A percentile compares a stretch with the other conserved stretches of the same genome.
Conservation (phyloP, 164 flowering plant species). For the Umbilicus rupestris region DNA sequence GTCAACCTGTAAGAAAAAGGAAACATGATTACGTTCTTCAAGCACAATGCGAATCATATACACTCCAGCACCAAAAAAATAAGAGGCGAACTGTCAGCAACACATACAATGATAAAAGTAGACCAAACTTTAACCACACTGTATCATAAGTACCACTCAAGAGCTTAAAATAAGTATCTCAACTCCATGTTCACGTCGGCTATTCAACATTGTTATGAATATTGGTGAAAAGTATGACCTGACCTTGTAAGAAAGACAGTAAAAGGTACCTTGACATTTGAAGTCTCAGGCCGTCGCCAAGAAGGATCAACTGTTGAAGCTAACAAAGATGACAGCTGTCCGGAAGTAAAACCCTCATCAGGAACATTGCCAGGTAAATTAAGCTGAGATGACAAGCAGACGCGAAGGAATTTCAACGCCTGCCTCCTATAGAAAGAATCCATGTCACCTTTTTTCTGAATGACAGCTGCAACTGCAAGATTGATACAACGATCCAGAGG, state of each 20-base stretch:
- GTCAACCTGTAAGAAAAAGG: constrained; percentile 52
- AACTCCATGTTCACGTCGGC: neutral
- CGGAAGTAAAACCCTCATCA: constrained; percentile 54
- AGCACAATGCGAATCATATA: neutral
- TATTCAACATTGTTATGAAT: neutral
- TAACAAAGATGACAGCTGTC: constrained; percentile 49
- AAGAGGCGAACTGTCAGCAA: too few relatives aligned
- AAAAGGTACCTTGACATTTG: constrained; percentile 60
- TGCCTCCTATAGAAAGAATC: constrained; percentile 83
- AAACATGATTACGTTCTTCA: neutral
- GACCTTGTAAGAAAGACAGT: constrained; percentile 1
- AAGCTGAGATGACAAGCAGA: constrained; percentile 83
- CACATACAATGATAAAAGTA: too few relatives aligned
- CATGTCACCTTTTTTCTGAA: constrained; percentile 45
- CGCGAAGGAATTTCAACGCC: constrained; percentile 82
- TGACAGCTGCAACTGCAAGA: constrained; percentile 80
- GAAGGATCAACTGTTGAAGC: constrained; percentile 63
- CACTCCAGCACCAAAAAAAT: too few relatives aligned
- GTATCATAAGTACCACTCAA: neutral
- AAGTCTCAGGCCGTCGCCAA: constrained; percentile 54
- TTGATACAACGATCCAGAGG: constrained; percentile 92
- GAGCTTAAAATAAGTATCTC: neutral
- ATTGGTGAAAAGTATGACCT: neutral
- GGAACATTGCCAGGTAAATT: constrained; percentile 68
- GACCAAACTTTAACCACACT: neutral